Evolutionary conservation across 805 yeast species (phyloP).

Genomic region (Zygoascus flipseniorum): DNA sequence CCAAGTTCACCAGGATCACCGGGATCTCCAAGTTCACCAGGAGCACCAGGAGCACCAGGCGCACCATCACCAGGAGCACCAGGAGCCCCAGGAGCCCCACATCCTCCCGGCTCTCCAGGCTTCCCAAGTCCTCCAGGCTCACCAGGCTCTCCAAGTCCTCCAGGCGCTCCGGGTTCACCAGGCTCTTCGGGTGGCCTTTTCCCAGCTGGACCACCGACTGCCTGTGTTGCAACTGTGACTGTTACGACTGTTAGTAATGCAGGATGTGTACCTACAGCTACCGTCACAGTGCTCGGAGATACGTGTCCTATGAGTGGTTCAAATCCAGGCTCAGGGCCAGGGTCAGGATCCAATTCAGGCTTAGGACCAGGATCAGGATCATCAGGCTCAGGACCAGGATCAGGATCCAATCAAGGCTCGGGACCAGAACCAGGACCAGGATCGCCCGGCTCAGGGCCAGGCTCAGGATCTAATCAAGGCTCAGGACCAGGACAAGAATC

Average conservation of each 20-base stretch:
- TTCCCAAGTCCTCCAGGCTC: conserved; percentile 1
- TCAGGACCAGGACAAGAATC: not conserved
- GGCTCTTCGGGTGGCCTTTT: not conserved
- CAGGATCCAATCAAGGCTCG: not conserved
- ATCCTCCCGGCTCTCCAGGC: not conserved
- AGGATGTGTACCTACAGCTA: conserved; percentile 6
- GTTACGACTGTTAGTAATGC: conserved; percentile 1
- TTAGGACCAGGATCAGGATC: conserved; percentile 1
- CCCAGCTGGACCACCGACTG: conserved; percentile 3
- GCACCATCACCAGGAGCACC: not conserved
- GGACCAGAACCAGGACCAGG: not conserved
- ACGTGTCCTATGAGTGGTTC: conserved; percentile 1
- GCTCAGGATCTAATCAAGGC: not conserved
- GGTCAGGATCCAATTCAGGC: too few species aligned
- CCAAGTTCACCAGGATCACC: not conserved
- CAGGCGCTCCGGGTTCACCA: not conserved
- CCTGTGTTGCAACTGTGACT: conserved; percentile 4
- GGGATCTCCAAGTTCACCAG: not conserved
- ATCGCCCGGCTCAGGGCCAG: not conserved
- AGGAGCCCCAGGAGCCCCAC: not conserved
- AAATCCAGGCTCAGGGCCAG: not conserved
- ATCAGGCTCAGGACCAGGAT: conserved; percentile 1
- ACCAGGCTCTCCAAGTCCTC: conserved; percentile 1
- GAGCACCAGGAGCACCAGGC: not conserved
- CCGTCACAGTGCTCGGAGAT: conserved; percentile 6